Evolutionary conservation across 768 basidiomycete genomes (phyloP).

Genomic region (Podaxis pistillaris): DNA sequence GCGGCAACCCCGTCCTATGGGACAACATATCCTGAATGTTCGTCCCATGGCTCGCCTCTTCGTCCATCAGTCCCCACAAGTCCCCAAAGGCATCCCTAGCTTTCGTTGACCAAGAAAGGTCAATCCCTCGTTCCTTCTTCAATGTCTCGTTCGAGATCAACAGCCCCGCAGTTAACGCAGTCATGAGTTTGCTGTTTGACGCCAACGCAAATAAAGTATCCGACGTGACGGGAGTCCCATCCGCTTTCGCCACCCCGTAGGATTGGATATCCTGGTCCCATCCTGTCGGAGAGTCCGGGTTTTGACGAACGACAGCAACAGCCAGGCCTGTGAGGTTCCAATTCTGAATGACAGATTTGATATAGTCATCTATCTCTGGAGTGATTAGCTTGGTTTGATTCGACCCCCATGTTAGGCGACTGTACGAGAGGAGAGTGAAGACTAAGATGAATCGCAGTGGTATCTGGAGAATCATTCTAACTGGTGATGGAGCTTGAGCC

Average conservation of each 20-base stretch:
- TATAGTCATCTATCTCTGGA: slow-evolving; percentile 21
- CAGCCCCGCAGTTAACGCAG: slow-evolving; percentile 35
- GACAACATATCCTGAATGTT: slow-evolving; percentile 40
- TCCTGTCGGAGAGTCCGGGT: slow-evolving; percentile 25
- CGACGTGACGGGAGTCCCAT: slow-evolving; percentile 34
- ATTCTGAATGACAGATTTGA: slow-evolving; percentile 24
- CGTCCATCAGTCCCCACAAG: slow-evolving; percentile 35
- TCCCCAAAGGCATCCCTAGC: slow-evolving; percentile 31
- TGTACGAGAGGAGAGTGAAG: not conserved
- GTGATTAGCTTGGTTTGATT: slow-evolving; percentile 19
- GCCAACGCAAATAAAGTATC: slow-evolving; percentile 42
- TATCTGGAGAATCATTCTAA: no score
- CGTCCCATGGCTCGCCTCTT: slow-evolving; percentile 29
- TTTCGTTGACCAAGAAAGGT: slow-evolving; percentile 36
- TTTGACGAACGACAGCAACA: slow-evolving; percentile 37
- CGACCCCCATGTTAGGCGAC: not conserved
- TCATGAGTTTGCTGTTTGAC: slow-evolving; percentile 40
- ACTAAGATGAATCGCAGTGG: not conserved
- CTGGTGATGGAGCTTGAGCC: no score
- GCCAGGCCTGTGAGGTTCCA: slow-evolving; percentile 38
- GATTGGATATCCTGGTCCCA: slow-evolving; percentile 36
- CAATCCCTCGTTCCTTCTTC: slow-evolving; percentile 22
- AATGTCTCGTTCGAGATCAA: slow-evolving; percentile 35
- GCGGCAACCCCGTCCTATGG: slow-evolving; percentile 42
- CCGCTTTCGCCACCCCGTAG: slow-evolving; percentile 33